phyloP scores from a whole-genome alignment of 2,329 filamentous ascomycete species.

The Didymella lethalis region DNA sequence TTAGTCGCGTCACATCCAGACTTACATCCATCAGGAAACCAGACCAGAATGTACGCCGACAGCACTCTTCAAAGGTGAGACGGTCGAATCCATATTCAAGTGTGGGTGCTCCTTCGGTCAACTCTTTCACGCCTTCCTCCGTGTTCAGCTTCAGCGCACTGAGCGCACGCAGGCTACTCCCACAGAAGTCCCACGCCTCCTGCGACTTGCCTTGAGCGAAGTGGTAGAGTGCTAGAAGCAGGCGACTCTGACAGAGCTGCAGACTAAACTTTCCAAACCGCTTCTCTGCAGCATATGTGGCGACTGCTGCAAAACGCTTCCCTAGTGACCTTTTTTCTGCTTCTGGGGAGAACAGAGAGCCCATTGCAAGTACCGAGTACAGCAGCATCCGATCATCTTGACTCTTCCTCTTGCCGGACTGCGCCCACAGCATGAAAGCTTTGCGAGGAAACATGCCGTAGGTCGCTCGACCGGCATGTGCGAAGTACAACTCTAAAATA shows the following conservation, averaged over 20 bases:
- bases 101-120: conserved; percentile 55
- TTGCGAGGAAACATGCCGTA: conserved; percentile 65
- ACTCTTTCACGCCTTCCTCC: conserved; percentile 59
- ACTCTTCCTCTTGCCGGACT: conserved; percentile 57
- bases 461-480: conserved; percentile 62
- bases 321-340: conserved; percentile 56
- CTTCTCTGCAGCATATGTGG: conserved; percentile 64
- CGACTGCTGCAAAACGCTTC: conserved; percentile 62
- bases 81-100: conserved; percentile 67
- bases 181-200: conserved; percentile 70
- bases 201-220: conserved; percentile 67
- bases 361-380: conserved; percentile 66
- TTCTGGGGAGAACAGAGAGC: conserved; percentile 62
- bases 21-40: conserved; percentile 72
- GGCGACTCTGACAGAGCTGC: conserved; percentile 71
- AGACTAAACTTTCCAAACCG: conserved; percentile 63
- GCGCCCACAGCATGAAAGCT: conserved; percentile 64
- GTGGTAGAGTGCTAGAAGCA: conserved; percentile 73
- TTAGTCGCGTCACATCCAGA: conserved; percentile 43
- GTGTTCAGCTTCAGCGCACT: conserved; percentile 69
- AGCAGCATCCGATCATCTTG: conserved; percentile 66
- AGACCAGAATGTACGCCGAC: conserved; percentile 75
- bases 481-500: conserved; percentile 65
- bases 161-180: conserved; percentile 67
- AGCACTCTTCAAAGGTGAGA: conserved; percentile 69